Percentiles rank a stretch among this genome's conserved stretches.
Evolutionary conservation across 768 basidiomycete genomes (phyloP).

Genomic region (Mycena rebaudengoi): DNA sequence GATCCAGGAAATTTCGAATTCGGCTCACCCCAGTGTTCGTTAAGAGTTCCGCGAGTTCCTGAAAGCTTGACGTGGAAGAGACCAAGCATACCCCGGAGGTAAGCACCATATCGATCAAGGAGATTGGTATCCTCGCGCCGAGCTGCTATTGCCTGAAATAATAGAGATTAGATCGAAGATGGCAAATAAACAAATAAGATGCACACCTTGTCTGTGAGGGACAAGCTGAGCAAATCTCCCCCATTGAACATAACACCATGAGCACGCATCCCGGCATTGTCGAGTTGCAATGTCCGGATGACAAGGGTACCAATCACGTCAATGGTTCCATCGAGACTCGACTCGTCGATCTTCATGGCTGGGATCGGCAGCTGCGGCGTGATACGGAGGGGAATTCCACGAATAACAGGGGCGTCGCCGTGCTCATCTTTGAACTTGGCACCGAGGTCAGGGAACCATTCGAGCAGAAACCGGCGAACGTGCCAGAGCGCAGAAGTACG

Average conservation of each 20-base stretch:
- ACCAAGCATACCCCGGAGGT: conserved; percentile 8
- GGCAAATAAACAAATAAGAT: too few relatives aligned
- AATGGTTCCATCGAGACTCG: conserved; percentile 27
- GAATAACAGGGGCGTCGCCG: not conserved
- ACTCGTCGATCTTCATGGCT: conserved; percentile 28
- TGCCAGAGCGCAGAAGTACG: not conserved
- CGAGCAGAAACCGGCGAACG: not conserved
- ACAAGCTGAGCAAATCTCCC: conserved; percentile 20
- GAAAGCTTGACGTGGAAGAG: conserved; percentile 28
- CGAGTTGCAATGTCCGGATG: not conserved
- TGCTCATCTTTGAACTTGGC: not conserved
- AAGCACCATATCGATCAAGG: not conserved
- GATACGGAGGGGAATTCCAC: conserved; percentile 21
- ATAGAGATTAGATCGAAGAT: not conserved
- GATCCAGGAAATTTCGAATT: conserved; percentile 8
- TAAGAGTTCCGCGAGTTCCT: conserved; percentile 12
- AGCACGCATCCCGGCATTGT: not conserved
- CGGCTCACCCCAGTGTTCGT: conserved; percentile 28
- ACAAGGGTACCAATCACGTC: conserved; percentile 8
- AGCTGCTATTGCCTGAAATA: not conserved
- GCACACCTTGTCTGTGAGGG: conserved; percentile 18
- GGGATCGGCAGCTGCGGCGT: conserved; percentile 26
- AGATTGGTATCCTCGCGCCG: conserved; percentile 2
- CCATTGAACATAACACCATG: conserved; percentile 21
- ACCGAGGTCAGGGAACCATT: not conserved